These are phyloP conservation scores for Jaltomata sinuosa DNA, from an alignment of 257 asterid genomes.

Conservation along the genomic window DNA sequence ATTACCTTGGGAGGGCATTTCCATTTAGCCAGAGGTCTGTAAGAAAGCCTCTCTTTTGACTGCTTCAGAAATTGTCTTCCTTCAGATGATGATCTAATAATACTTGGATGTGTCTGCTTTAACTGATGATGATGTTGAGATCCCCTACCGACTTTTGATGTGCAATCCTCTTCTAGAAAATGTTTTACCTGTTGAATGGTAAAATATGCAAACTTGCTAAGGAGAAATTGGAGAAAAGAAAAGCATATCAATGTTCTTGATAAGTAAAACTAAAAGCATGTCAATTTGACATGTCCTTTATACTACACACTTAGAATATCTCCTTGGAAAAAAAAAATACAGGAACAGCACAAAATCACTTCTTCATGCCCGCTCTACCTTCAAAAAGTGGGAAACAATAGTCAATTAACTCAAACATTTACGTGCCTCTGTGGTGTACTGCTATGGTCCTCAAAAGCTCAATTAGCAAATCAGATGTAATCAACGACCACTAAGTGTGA, in stretches of 20 bases:
- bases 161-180: not conserved
- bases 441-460: not conserved
- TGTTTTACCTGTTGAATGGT: constrained; percentile 4
- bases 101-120: not conserved
- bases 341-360: not conserved
- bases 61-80: not conserved
- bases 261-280: not conserved
- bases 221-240: not conserved
- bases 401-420: not conserved
- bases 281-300: not conserved
- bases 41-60: not conserved
- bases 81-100: not conserved
- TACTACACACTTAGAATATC: not conserved
- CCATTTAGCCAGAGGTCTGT: constrained; percentile 15
- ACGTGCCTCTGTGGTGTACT: not conserved
- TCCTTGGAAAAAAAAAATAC: not conserved
- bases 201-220: not conserved
- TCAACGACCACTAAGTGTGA: not conserved
- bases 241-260: not conserved
- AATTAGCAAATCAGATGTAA: not conserved
- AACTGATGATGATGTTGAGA: not conserved
- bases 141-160: constrained; percentile 3
- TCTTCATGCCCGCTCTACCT: not conserved
- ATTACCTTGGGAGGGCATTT: constrained; percentile 19
- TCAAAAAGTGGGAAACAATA: not conserved